phyloP scores from a whole-genome alignment of 352 stramenopile species.

The Phytophthora cryptogea region DNA sequence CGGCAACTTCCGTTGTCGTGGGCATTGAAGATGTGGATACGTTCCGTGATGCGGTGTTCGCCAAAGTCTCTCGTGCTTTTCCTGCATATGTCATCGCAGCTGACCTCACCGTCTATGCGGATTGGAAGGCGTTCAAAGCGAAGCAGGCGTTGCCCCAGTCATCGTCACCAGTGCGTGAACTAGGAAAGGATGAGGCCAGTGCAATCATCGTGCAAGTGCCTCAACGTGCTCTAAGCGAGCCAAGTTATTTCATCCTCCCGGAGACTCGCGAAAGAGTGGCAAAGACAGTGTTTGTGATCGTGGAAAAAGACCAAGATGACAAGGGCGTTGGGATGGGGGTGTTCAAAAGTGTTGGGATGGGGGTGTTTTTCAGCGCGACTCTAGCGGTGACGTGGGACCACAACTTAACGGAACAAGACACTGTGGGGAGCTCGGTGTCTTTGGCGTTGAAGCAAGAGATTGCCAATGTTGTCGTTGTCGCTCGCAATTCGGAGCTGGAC shows the following conservation, averaged over 20 bases:
- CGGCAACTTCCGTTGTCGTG: neutral
- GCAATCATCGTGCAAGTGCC: neutral
- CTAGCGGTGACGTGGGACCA: constrained; percentile 6
- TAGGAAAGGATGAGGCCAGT: neutral
- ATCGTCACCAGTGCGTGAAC: neutral
- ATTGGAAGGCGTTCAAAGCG: neutral
- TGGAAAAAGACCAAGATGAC: neutral
- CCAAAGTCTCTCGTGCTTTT: neutral
- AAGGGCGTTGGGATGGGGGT: constrained; percentile 4
- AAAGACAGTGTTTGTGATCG: constrained; percentile 8
- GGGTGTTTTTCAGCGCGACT: constrained; percentile 12
- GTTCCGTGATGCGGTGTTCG: neutral
- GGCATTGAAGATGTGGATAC: neutral
- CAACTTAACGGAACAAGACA: constrained; percentile 21
- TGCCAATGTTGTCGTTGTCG: constrained; percentile 16
- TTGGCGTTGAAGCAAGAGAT: constrained; percentile 28
- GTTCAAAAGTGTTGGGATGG: constrained; percentile 9
- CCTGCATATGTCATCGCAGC: neutral
- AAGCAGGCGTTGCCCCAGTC: constrained; percentile 1
- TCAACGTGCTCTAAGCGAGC: neutral
- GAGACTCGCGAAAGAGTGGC: constrained; percentile 4
- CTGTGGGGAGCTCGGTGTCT: constrained; percentile 23
- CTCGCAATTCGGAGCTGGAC: constrained; percentile 10
- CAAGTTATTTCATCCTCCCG: constrained; percentile 9
- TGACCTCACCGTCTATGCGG: constrained; percentile 2